Conservation (phyloP, 805 yeast species). For the Candida morakotiae region DNA sequence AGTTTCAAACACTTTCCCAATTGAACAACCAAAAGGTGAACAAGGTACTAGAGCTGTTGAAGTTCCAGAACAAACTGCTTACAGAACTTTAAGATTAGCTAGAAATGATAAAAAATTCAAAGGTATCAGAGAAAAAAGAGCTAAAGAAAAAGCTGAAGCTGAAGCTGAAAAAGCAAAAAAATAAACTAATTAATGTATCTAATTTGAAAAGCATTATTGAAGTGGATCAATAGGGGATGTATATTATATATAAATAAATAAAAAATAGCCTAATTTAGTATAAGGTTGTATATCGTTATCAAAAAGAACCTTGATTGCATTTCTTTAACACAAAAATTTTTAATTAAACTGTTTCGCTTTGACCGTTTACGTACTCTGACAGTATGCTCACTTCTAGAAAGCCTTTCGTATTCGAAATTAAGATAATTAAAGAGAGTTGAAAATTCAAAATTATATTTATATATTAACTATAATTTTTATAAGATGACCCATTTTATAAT, state of each 20-base stretch:
- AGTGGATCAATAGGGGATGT: conserved; percentile 7
- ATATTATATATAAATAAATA: conserved; percentile 6
- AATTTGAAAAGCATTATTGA: conserved; percentile 4
- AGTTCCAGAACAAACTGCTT: conserved; percentile 68
- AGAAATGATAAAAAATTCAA: conserved; percentile 89
- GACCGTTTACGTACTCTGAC: too few relatives aligned
- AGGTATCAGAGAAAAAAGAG: conserved; percentile 98
- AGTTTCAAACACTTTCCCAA: conserved; percentile 83
- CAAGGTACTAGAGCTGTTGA: conserved; percentile 86
- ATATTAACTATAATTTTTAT: not conserved
- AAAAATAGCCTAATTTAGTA: conserved; percentile 4
- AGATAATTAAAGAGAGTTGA: too few relatives aligned
- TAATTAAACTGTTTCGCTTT: too few relatives aligned
- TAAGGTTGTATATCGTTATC: too few relatives aligned
- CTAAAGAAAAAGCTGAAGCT: conserved; percentile 95
- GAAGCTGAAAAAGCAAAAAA: conserved; percentile 97
- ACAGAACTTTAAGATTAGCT: conserved; percentile 92
- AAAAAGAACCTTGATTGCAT: too few relatives aligned
- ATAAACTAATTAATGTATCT: conserved; percentile 41
- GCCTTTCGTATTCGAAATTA: too few relatives aligned
- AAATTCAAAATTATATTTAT: too few relatives aligned
- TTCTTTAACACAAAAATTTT: too few relatives aligned
- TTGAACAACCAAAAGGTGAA: conserved; percentile 72
- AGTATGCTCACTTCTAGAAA: too few relatives aligned
- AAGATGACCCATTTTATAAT: conserved; percentile 6